These are phyloP conservation scores for Hibiscus mutabilis DNA, from an alignment of 345 rosid species.

Conservation along the genomic window DNA sequence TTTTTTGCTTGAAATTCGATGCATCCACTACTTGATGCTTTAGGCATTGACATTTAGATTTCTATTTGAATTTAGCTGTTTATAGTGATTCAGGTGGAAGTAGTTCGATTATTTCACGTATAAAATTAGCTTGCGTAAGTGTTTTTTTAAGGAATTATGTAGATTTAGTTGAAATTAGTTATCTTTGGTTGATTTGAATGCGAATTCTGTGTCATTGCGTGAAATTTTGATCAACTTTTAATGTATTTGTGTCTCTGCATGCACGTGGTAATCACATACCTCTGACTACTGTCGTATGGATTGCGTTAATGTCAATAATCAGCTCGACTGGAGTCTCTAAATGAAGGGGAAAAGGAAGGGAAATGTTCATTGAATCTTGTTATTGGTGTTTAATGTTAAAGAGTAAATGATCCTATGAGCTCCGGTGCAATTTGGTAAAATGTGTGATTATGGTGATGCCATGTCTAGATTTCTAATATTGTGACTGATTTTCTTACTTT, in stretches of 20 bases:
- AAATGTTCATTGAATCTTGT: neutral
- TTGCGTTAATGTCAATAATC: neutral
- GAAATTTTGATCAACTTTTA: neutral
- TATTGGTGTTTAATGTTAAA: neutral
- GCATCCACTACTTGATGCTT: neutral
- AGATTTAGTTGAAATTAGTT: neutral
- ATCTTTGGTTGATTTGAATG: neutral
- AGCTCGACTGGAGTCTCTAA: neutral
- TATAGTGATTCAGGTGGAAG: neutral
- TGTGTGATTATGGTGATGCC: neutral
- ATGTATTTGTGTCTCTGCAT: neutral
- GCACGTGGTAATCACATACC: neutral
- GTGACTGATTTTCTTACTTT: neutral
- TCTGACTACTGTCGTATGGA: too few relatives aligned
- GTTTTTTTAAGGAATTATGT: neutral
- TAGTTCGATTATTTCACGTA: neutral
- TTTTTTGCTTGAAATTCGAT: slow-evolving; percentile 13
- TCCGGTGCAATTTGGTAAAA: neutral
- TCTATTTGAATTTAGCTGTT: slow-evolving; percentile 2
- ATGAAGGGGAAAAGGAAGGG: too few relatives aligned
- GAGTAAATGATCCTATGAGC: neutral
- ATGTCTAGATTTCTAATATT: neutral
- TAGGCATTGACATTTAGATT: neutral
- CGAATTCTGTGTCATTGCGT: neutral
- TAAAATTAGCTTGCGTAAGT: neutral